phyloP scores from a whole-genome alignment of 495 filamentous ascomycete genomes.

The Glarea lozoyensis region DNA sequence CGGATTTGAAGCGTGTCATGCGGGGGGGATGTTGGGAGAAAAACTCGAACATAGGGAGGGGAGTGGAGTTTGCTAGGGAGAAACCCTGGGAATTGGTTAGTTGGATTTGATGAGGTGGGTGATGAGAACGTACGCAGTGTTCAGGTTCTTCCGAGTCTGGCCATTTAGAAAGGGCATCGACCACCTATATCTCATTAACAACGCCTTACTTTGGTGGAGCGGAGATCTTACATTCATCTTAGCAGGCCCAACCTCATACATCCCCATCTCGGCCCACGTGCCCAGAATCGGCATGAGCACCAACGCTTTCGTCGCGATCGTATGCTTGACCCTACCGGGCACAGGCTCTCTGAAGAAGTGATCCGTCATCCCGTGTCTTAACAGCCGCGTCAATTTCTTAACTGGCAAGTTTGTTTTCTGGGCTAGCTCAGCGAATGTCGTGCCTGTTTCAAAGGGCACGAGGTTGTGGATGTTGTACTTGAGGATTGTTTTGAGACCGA shows the following conservation, averaged over 20 bases:
- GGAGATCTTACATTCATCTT: background rate
- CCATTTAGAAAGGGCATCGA: constrained; percentile 1
- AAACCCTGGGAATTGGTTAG: constrained; percentile 23
- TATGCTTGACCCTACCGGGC: constrained; percentile 1
- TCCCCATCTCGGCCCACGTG: background rate
- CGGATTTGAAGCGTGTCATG: constrained; percentile 37
- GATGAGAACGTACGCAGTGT: background rate
- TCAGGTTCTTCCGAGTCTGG: background rate
- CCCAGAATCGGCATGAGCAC: background rate
- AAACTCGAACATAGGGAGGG: constrained; percentile 36
- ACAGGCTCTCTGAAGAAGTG: background rate
- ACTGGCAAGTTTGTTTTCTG: background rate
- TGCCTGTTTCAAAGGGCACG: constrained; percentile 1
- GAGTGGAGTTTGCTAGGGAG: constrained; percentile 35
- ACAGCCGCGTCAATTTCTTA: constrained; percentile 1
- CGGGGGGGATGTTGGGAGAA: constrained; percentile 32
- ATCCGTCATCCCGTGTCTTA: constrained; percentile 1
- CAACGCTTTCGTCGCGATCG: background rate
- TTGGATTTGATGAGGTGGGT: background rate
- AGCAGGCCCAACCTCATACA: background rate
- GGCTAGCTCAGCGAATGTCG: constrained; percentile 1
- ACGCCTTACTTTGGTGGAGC: background rate
- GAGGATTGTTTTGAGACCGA: constrained; percentile 1
- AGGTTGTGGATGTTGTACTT: constrained; percentile 2
- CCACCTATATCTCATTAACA: background rate